phyloP scores from a whole-genome alignment of 768 basidiomycete species.

The Leccinellum rugosiceps region DNA sequence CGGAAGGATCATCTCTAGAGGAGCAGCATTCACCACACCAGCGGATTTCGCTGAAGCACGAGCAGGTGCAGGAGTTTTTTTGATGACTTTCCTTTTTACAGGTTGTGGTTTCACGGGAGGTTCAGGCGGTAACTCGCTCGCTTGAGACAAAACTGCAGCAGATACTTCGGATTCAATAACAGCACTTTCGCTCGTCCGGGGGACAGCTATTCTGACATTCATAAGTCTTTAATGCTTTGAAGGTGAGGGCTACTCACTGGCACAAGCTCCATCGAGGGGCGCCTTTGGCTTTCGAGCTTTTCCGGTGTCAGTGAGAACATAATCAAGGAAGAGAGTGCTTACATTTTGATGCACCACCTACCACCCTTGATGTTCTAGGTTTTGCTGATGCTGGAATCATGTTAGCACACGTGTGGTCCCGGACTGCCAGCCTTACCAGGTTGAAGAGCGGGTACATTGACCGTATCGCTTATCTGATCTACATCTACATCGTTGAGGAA shows the following conservation, averaged over 20 bases:
- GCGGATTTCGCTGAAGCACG: neutral
- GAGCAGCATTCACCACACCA: neutral
- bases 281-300: conserved; percentile 1
- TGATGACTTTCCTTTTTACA: conserved; percentile 5
- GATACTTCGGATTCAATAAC: conserved; percentile 15
- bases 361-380: neutral
- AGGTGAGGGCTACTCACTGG: conserved; percentile 13
- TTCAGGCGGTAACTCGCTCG: conserved; percentile 4
- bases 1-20: conserved; percentile 3
- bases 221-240: conserved; percentile 13
- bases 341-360: conserved; percentile 4
- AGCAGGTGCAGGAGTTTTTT: conserved; percentile 3
- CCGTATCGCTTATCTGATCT: neutral
- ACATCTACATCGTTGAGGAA: conserved; percentile 3
- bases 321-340: neutral
- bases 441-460: conserved; percentile 1
- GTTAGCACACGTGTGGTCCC: conserved; percentile 1
- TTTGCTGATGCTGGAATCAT: neutral
- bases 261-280: conserved; percentile 3
- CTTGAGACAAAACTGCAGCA: conserved; percentile 15
- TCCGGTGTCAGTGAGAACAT: conserved; percentile 4
- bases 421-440: conserved; percentile 8
- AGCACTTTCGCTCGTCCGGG: conserved; percentile 16
- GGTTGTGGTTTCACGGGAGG: conserved; percentile 8
- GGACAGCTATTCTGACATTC: conserved; percentile 22